Base-by-base conservation (phyloP, 129 eudicot genomes). In the Helichrysum umbraculigerum region DNA sequence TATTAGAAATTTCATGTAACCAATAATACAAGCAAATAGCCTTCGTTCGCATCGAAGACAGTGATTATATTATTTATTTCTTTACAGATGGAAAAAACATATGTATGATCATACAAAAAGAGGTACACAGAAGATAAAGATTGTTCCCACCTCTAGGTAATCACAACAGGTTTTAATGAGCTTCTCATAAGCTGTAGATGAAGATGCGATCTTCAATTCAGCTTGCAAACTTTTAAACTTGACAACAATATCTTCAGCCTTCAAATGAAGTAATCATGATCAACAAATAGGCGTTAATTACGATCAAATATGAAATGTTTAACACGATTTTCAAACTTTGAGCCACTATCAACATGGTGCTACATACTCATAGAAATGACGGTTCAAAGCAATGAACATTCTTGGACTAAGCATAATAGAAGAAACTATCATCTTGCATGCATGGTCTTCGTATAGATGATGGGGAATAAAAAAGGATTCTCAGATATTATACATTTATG, bases 191-290 rank as follows among this genome's bases (percentile, higher is more conserved):
- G 85, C 82, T 33, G 50, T 74, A 35, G 90, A 81, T 54, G 91
- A 78, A 80, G 97, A 86, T 68, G 67, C 34, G 81, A 91, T 79
- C 85, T 87, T 86, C 76, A 94, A 76, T 68, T 86, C 88, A 71
- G 81, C 70, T 60, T 88, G 96, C 87, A 91, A 76, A 41, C 68
- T 63, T 62, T 86, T 85, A 81, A 87, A 82, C 66, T 81, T 87
- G 21, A 51, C n/a, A 73, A 81, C 67, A 71, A 81, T 65, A 72
- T 84, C 91, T 76, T 86, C 93, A 66, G 86, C 87, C 96, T 92
- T 70, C 73, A 78, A 80, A 80, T 22, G 72, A 72, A 64, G 68
- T 50, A 72, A 59, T 32, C 63, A 71, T 44, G 19, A 62, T 71
- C 67, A 78, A 60, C 21, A 63, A 20, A 54, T 5, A 35, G 2